A percentile compares a stretch with the other conserved stretches of the same genome.
phyloP scores from a whole-genome alignment of 1,284 basidiomycete species.

The Sporisorium scitamineum region DNA sequence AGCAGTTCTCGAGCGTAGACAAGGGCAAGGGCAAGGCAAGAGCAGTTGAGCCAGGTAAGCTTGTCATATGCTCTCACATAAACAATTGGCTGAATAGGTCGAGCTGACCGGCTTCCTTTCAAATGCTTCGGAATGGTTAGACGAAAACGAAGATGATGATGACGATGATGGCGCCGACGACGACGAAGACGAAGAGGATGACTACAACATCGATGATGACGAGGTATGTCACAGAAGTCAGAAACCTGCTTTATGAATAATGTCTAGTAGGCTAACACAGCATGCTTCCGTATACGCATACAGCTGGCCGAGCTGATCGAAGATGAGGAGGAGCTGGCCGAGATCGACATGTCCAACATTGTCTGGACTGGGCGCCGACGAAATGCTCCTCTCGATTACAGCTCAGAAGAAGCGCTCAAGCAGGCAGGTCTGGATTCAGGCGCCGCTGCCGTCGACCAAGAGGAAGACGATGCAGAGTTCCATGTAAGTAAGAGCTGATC shows the following conservation, averaged over 20 bases:
- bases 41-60: conserved; percentile 45
- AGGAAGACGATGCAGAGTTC: conserved; percentile 58
- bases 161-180: conserved; percentile 40
- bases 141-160: conserved; percentile 30
- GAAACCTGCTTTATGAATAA: not conserved
- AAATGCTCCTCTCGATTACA: conserved; percentile 57
- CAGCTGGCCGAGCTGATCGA: conserved; percentile 49
- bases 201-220: conserved; percentile 45
- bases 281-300: not conserved
- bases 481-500: conserved; percentile 23
- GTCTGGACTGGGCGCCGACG: conserved; percentile 51
- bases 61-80: not conserved
- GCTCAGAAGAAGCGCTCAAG: conserved; percentile 57
- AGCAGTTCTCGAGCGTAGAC: conserved; percentile 21
- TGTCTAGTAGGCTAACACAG: conserved; percentile 2
- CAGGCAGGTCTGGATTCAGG: conserved; percentile 50
- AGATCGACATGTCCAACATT: conserved; percentile 56
- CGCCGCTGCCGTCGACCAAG: conserved; percentile 28
- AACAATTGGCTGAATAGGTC: not conserved
- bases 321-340: conserved; percentile 54
- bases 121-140: not conserved
- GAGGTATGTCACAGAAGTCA: conserved; percentile 18
- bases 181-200: conserved; percentile 40
- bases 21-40: conserved; percentile 56
- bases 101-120: conserved; percentile 2